Base-by-base conservation (phyloP, 2,329 filamentous ascomycete species). In the Diaporthe longicolla region DNA sequence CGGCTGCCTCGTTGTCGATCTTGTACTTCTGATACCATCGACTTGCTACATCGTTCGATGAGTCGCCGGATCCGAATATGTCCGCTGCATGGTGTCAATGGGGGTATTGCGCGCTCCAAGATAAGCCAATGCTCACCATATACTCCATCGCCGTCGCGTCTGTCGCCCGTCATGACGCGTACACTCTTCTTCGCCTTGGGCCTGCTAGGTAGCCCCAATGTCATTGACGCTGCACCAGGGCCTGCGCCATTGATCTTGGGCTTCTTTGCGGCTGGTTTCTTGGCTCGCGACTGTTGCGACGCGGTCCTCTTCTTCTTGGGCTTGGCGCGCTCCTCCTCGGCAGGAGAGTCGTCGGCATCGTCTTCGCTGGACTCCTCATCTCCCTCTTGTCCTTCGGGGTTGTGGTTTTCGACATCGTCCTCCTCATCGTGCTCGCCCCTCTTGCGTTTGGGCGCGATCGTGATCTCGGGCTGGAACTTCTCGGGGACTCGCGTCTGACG, bases 241-340 rank as follows among this genome's bases (percentile, higher is more conserved):
- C 84, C 84, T 35, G 85, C 83, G 55, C 90, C 90, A 79, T 92
- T 92, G 75, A 88, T 88, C 82, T 91, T 93, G 66, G 90, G 87
- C 81, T 91, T 92, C 83, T 93, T 93, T 24, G 84, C 83, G 2
- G 89, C 89, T 4, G 90, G 90, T 80, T 91, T 91, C 81, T 85
- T 89, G 57, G 85, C 78, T 78, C 83, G 84, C 76, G 83, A 81
- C 71, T 82, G 79, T 81, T 85, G 85, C 81, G 85, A 82, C 78
- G 85, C 79, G 32, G 77, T 76, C 70, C 77, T 78, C 74, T 77
- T 77, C 82, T 73, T 77, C 77, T 66, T 78, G 79, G 43, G 79
- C 72, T 75, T 79, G 71, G 81, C 80, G 52, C 82, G 82, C 76
- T 87, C 87, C 68, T 89, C 88, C 73, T 87, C 86, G 57, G 83